Base-by-base conservation (phyloP, 1,139 yeast species). In the Debaryomyces robertsiae region DNA sequence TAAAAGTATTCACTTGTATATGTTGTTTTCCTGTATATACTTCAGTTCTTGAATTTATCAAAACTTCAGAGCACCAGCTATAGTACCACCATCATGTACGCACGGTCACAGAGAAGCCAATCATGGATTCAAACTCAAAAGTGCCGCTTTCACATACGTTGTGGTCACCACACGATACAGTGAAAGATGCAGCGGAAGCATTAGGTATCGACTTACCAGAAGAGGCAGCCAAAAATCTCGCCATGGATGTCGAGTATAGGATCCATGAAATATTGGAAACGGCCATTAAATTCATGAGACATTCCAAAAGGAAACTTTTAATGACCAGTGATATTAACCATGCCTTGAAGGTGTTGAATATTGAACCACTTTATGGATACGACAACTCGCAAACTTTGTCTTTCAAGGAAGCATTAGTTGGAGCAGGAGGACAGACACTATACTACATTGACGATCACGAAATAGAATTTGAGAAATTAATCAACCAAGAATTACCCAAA, bases 161-260 rank as follows among this genome's bases (percentile, higher is more conserved):
- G 46, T 93, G 98, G 98, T 91, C 98, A 4, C 98, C 98, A 6
- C 83, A 88, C 47, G 98, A 94, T 59, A 94, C 98, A 0, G 96
- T 94, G 15, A 85, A 85, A 56, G 98, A 94, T 69, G 96, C 89
- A 13, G 97, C 98, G 0, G 98, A 93, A 56, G 79, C 90, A 3
- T 71, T 93, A 15, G 98, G 98, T 2, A 75, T 93, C 30, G 84
- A 77, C 46, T 68, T 93, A 34, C 88, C 90, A 16, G 98, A 93
- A 46, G 98, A 94, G 47, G 95, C 94, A 1, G 87, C 96, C 39
- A 88, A 89, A 56, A 89, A 94, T 48, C 70, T 94, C 46, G 98
- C 99, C 4, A 93, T 94, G 98, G 99, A 94, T 62, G 95, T 93
- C 23, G 99, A 94, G 66, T 94, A 94, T 60, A 78, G 98, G 49